Evolutionary conservation across 1,284 basidiomycete species (phyloP), one percentile per base, ranked within the genome.

Genomic region (Cryptococcus amylolentus): DNA sequence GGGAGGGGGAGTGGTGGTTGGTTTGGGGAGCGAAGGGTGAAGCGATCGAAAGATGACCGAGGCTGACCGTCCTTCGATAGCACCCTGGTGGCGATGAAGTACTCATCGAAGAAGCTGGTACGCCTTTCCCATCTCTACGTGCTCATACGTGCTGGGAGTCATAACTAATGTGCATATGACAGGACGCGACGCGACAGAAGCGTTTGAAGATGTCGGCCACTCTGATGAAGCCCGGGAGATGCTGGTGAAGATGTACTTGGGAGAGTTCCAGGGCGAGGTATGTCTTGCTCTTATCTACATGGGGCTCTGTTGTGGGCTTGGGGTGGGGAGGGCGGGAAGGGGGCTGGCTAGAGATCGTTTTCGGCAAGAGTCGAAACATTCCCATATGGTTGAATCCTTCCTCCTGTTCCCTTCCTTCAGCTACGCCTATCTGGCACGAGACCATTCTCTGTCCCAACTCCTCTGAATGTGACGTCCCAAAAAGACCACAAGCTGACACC

Each of bases 141-240:
- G 31, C 26, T n/a, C 38, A 27, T 18, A 12, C 49, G 44, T 48
- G 51, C 26, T 20, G 40, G 18, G 31, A 18, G 23, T 39, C 23
- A 28, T 37, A 26, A 40, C 47, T 28, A n/a, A 35, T 41, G 9
- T 28, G 27, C 23, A 27, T 27, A 8, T 4, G 42, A 48, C 62
- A 71, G 74, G 88, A 68, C 87, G 88, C 74, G 94, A 98, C 77
- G 93, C 92, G 28, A 96, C 95, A 44, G 96, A 98, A 76, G 92
- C 95, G 12, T 99, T 98, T 72, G 96, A 98, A 80, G 96, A 98
- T 77, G 94, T 98, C 49, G 95, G 96, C 45, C 95, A 98, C 84
- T 98, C 94, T 16, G 96, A 98, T 72, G 96, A 98, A 78, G 96
- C 95, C 16, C 87, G 95, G 58, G 86, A 82, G n/a, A 84, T 96